A percentile compares a stretch with the other conserved stretches of the same genome.
These are phyloP conservation scores for Mariannaea elegans DNA, from an alignment of 2,329 filamentous ascomycete species.

Conservation along the genomic window DNA sequence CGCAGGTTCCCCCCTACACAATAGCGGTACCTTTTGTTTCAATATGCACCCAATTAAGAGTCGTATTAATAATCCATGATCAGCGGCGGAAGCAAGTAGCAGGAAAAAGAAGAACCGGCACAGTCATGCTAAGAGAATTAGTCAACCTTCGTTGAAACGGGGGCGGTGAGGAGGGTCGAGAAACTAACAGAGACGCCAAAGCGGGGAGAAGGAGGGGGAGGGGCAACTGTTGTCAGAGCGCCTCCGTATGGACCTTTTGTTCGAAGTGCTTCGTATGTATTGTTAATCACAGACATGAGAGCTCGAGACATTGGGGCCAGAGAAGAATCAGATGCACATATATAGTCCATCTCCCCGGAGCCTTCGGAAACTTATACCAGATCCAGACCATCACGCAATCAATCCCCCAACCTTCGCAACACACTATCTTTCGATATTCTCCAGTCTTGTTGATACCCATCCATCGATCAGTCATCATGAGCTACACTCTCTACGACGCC, in stretches of 20 bases:
- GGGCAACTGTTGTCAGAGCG: background rate
- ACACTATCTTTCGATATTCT: conserved; percentile 4
- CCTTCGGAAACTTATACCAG: conserved; percentile 1
- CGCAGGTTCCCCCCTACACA: no score
- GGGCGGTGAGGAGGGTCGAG: conserved; percentile 31
- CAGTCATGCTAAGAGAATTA: no score
- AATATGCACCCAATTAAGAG: background rate
- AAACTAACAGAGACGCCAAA: no score
- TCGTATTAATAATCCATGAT: conserved; percentile 31
- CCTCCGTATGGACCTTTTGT: no score
- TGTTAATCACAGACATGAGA: background rate
- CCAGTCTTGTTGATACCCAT: background rate
- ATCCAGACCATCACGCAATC: conserved; percentile 32
- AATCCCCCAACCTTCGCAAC: conserved; percentile 10
- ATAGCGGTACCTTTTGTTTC: background rate
- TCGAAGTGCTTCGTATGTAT: no score
- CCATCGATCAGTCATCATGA: conserved; percentile 40
- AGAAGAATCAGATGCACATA: conserved; percentile 12
- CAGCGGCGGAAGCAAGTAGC: conserved; percentile 26
- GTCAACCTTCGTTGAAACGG: conserved; percentile 3
- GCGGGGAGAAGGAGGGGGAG: background rate
- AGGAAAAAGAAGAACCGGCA: background rate
- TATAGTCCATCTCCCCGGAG: conserved; percentile 22
- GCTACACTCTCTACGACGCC: conserved; percentile 54
- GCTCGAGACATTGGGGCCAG: background rate